Evolutionary conservation across 106 monocot species (phyloP), one percentile per base, ranked within the genome.

Genomic region (Triglochin maritima): DNA sequence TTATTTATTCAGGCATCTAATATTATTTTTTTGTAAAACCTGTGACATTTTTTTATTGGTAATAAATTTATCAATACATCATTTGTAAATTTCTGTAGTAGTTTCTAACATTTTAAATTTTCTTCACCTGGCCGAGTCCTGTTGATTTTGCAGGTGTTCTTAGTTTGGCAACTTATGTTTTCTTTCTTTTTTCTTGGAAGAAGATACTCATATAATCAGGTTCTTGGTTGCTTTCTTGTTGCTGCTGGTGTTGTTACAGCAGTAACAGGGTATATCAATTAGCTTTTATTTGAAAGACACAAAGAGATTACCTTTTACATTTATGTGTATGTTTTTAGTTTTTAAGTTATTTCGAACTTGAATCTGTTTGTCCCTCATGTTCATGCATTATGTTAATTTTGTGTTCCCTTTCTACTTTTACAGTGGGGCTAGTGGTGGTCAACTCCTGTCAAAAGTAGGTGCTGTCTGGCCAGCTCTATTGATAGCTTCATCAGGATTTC

Each of bases 131-230:
- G 9, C 13, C 2, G 2, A 17, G 4, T 59, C 60, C 49, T 12
- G 29, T 15, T 17, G 14, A 4, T 44, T 47, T 77, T 86, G 78
- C 86, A 92, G 98, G 67, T 86, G 58, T 98, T 91, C 73, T 78
- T 98, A 78, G 88, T 98, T 59, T 98, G 98, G 98, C 98, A 98
- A 79, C 91, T 98, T 77, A 59, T 89, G 47, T 84, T 98, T 57
- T 98, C 92, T 69, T 65, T 77, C 49, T 56, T 98, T 45, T 80
- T 98, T 68, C 84, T 98, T 64, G 72, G 75, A 82, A 84, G 86
- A 67, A 92, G 69, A 68, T 98, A 92, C 51, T 86, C 84, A 50
- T 65, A 70, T 50, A 82, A 74, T 46, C 82, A 98, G 79, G 78
- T 92, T 2, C 57, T 88, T 76, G 98, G 92, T 43, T 98, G 92